Conservation (phyloP, 495 filamentous ascomycete species). For the Aspergillus indologenus region DNA sequence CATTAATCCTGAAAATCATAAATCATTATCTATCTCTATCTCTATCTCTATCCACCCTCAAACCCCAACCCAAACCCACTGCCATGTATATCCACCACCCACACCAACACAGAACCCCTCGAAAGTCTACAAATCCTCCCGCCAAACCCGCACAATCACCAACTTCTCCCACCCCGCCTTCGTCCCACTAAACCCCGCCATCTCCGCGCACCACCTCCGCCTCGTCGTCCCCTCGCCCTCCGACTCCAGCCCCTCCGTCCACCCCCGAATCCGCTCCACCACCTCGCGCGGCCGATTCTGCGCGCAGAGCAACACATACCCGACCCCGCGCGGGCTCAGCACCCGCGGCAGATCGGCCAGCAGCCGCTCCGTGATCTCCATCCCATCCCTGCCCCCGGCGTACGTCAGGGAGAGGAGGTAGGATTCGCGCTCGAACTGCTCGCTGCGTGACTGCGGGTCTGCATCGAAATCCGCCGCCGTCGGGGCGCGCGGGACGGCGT, state of each 20-base stretch:
- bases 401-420: slow-evolving; percentile 81
- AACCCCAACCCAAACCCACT: too few species aligned
- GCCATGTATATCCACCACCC: neutral
- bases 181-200: slow-evolving; percentile 79
- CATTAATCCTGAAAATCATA: too few species aligned
- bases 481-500: slow-evolving; percentile 57
- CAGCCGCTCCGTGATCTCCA: slow-evolving; percentile 84
- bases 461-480: slow-evolving; percentile 19
- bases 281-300: slow-evolving; percentile 81
- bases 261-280: slow-evolving; percentile 56
- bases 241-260: slow-evolving; percentile 27
- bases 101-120: neutral
- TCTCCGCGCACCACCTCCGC: slow-evolving; percentile 66
- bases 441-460: slow-evolving; percentile 23
- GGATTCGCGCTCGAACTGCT: slow-evolving; percentile 66
- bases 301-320: slow-evolving; percentile 84
- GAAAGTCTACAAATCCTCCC: slow-evolving; percentile 24
- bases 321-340: slow-evolving; percentile 68
- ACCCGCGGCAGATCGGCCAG: slow-evolving; percentile 62
- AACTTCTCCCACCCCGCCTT: slow-evolving; percentile 90
- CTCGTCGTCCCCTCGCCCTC: slow-evolving; percentile 4
- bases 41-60: neutral
- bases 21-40: neutral
- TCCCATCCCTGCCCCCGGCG: slow-evolving; percentile 83
- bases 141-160: slow-evolving; percentile 77